Base-by-base conservation (phyloP, 1,139 yeast genomes). In the Pichia inconspicua region DNA sequence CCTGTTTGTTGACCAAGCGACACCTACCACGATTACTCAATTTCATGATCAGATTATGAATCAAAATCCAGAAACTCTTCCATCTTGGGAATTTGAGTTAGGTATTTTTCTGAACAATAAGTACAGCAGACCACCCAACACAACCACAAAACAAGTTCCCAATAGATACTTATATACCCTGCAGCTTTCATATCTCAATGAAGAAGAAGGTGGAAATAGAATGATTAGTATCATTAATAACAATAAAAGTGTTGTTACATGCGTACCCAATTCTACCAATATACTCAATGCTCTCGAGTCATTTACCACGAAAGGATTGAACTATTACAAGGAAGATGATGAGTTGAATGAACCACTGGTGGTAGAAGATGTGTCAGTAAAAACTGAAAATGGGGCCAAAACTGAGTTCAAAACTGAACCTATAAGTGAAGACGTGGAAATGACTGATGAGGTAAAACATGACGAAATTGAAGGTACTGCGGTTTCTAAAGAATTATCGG, bases 1-100 rank as follows among this genome's bases (percentile, higher is more conserved):
- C 6, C 61, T 78, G 31, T 66, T 80, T 31, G 78, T 77, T 17
- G 75, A 70, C 46, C 71, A 70, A 50, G 83, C 85, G 3, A 72
- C 80, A 6, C 84, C 85, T 2, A 81, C 82, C 35, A 76, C 84
- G 4, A 81, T 84, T 40, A 71, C 82, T 0, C 77, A 77, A 50
- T 74, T 83, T 56, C 85, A 82, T 56, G 90, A 84, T 61, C 77
- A 76, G 54, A 71, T 84, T 15, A 74, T 82, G 17, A 82, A 83
- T 56, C 80, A 78, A 51, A 69, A 81, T 28, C 87, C 89, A 0
- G 70, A 74, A 15, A 58, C 73, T 2, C 68, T 74, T 40, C 84
- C 86, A 2, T 71, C 76, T 49, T 84, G 90, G 90, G 68, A 66
- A 49, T 79, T 82, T 59, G 81, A 74, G 46, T 74, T 82, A 61